Base-by-base conservation (phyloP, 139 green algal genomes). In the Ettlia oleoabundans region DNA sequence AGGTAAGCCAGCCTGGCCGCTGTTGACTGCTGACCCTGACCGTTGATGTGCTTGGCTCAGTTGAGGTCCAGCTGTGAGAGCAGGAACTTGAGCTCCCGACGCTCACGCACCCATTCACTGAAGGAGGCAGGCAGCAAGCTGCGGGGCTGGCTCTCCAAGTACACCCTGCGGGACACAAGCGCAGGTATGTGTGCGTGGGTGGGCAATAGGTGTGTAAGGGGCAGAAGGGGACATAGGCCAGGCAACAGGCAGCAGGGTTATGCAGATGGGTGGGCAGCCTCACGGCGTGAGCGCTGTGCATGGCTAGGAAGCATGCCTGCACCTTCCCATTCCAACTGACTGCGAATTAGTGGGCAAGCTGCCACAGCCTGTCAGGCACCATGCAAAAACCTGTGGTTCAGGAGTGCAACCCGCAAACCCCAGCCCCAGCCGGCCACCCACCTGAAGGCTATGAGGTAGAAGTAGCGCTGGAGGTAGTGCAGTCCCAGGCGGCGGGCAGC, bases 401-500 rank as follows among this genome's bases (percentile, higher is more conserved):
- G 2, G n/a, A n/a, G n/a, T n/a, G 4, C 51, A 30, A 24, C 40
- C 72, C 26, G 9, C 51, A 10, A 63, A 28, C 30, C 32, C 32
- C 28, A 30, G 9, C 10, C 63, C 58, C 67, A 64, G 65, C 4
- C 43, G 22, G 30, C 84, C 30, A 69, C 86, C 86, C 78, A 91
- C 76, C 89, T 75, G 86, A 95, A 98, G 15, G 90, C 86, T 64
- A 98, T 94, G 40, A 97, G 88, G 81, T 93, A 92, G 80, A 97
- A 96, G 84, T 98, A 98, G 77, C 95, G 87, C 87, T 96, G 91
- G 38, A 98, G 91, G 90, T 98, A 98, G 87, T 98, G 94, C 81
- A 97, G 84, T 18, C 95, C 95, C 47, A 98, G 89, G 43, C 94
- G 88, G 26, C 92, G 87, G 0, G 94, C 91, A 3, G 93, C 92